Percentiles rank a stretch among this genome's conserved stretches.
Conservation (phyloP, 2,329 filamentous ascomycete genomes). For the Fusarium sp. region DNA sequence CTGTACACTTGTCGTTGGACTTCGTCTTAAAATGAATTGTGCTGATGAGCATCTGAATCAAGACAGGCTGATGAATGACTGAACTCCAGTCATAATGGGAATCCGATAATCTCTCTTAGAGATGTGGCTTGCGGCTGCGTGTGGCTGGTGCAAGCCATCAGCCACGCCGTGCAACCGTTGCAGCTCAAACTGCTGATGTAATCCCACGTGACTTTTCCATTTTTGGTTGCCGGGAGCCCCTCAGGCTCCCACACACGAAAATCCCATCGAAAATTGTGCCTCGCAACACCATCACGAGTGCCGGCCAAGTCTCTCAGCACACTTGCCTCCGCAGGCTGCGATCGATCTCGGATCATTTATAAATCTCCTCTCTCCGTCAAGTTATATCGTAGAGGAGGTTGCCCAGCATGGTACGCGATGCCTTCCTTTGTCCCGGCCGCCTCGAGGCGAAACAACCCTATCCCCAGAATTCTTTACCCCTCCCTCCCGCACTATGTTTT, state of each 20-base stretch:
- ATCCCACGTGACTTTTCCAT: conserved; percentile 50
- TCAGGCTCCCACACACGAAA: conserved; percentile 60
- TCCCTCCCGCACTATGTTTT: conserved; percentile 41
- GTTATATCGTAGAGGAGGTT: conserved; percentile 60
- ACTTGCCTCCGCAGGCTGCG: conserved; percentile 52
- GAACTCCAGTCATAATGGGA: neutral
- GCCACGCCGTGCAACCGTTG: conserved; percentile 36
- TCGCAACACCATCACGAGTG: conserved; percentile 55
- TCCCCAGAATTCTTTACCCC: conserved; percentile 41
- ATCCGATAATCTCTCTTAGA: neutral
- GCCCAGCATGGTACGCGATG: conserved; percentile 62
- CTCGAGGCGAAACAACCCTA: conserved; percentile 25
- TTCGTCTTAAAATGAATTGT: neutral
- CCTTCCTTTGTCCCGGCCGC: conserved; percentile 29
- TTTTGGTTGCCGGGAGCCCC: conserved; percentile 49
- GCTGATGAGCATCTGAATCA: neutral
- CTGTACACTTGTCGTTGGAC: neutral
- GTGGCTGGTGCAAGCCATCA: conserved; percentile 17
- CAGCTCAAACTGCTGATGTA: conserved; percentile 43
- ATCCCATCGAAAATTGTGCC: conserved; percentile 54
- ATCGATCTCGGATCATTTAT: conserved; percentile 52
- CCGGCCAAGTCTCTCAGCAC: conserved; percentile 52
- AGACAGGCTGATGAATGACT: neutral
- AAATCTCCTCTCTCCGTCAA: conserved; percentile 54
- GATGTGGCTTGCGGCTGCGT: conserved; percentile 31